Conservation (phyloP, 2,329 filamentous ascomycete genomes). For the Fusarium denticulatum region DNA sequence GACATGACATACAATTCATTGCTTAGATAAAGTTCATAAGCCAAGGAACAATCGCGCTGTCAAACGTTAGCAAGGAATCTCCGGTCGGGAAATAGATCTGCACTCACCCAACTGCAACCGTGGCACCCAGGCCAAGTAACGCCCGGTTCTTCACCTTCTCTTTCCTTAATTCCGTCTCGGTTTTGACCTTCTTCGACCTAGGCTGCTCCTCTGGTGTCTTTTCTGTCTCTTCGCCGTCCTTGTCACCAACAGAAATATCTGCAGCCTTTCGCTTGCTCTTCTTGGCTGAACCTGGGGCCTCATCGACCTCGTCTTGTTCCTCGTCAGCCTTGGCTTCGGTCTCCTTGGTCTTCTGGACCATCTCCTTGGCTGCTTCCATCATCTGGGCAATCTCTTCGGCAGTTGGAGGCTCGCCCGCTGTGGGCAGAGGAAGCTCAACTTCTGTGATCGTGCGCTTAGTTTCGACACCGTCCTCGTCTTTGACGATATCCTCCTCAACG, state of each 20-base stretch:
- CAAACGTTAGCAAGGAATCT: slow-evolving; percentile 22
- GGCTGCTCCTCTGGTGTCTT: slow-evolving; percentile 55
- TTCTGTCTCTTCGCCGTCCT: slow-evolving; percentile 50
- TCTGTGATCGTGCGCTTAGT: slow-evolving; percentile 78
- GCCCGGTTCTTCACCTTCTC: slow-evolving; percentile 88
- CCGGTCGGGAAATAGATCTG: neutral
- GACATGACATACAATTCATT: slow-evolving; percentile 39
- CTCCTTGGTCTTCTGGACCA: slow-evolving; percentile 77
- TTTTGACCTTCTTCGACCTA: slow-evolving; percentile 79
- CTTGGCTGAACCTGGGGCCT: slow-evolving; percentile 54
- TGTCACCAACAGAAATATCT: slow-evolving; percentile 74
- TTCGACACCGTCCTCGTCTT: slow-evolving; percentile 66
- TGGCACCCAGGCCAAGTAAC: slow-evolving; percentile 85
- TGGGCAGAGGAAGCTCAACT: slow-evolving; percentile 73
- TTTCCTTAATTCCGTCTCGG: slow-evolving; percentile 83
- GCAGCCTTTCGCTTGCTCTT: slow-evolving; percentile 79
- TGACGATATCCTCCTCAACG: slow-evolving; percentile 71
- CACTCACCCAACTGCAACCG: slow-evolving; percentile 89
- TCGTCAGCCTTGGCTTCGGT: slow-evolving; percentile 55
- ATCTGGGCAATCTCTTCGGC: slow-evolving; percentile 83
- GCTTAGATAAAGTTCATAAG: slow-evolving; percentile 61
- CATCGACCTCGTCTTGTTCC: slow-evolving; percentile 48
- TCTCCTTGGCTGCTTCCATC: slow-evolving; percentile 86
- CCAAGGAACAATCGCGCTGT: slow-evolving; percentile 60
- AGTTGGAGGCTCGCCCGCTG: slow-evolving; percentile 72